phyloP scores from a whole-genome alignment of 129 eudicot species.

The Glebionis coronaria region DNA sequence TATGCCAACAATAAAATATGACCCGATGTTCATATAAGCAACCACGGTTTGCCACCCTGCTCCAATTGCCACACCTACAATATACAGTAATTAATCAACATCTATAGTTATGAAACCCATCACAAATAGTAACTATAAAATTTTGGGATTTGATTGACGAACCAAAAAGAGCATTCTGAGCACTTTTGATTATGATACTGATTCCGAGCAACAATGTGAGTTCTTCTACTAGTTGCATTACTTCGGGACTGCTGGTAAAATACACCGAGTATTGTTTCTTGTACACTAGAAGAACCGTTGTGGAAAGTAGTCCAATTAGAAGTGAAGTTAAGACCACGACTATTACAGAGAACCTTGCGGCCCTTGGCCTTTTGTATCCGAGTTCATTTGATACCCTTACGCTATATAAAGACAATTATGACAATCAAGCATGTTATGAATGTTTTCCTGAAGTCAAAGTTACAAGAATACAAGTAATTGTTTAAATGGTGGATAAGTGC shows the following conservation, averaged over 20 bases:
- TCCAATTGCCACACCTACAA: slow-evolving; percentile 75
- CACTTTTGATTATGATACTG: slow-evolving; percentile 21
- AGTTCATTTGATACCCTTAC: slow-evolving; percentile 60
- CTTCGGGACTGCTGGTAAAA: slow-evolving; percentile 32
- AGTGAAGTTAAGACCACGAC: slow-evolving; percentile 31
- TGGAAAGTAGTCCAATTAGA: slow-evolving; percentile 25
- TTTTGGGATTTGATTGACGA: neutral
- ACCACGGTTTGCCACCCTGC: slow-evolving; percentile 79
- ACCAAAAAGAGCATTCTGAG: slow-evolving; percentile 33
- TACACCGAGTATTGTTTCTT: slow-evolving; percentile 28
- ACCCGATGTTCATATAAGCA: slow-evolving; percentile 53
- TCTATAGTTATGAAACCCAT: neutral
- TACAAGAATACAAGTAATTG: neutral
- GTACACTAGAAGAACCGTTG: slow-evolving; percentile 20
- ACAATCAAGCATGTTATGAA: neutral
- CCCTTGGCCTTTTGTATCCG: slow-evolving; percentile 33
- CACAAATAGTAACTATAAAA: neutral
- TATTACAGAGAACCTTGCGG: slow-evolving; percentile 31
- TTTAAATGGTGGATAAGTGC: neutral
- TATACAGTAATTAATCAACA: neutral
- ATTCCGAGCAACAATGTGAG: slow-evolving; percentile 39
- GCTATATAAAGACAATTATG: slow-evolving; percentile 28
- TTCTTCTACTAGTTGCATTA: slow-evolving; percentile 34
- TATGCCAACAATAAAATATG: slow-evolving; percentile 53
- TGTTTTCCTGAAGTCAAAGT: neutral